phyloP scores from a whole-genome alignment of 768 basidiomycete species.

The Boletus subparvulus region DNA sequence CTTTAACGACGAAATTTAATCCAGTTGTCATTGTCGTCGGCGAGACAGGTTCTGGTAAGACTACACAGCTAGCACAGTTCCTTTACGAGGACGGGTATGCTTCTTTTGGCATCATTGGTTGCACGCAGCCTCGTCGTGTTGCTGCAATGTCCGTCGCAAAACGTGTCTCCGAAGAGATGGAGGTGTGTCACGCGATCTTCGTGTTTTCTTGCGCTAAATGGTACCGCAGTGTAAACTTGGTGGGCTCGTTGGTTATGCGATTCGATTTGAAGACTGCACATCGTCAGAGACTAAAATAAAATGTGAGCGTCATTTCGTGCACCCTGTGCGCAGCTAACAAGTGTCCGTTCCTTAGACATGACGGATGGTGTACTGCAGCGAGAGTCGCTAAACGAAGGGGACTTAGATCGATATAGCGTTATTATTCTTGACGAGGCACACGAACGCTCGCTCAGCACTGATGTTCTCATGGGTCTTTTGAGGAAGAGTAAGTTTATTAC shows the following conservation, averaged over 20 bases:
- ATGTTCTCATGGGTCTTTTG: conserved; percentile 95
- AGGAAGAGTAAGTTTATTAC: conserved; percentile 71
- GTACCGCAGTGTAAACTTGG: conserved; percentile 77
- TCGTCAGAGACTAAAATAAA: conserved; percentile 94
- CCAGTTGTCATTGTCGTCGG: conserved; percentile 92
- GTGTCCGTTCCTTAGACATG: conserved; percentile 65
- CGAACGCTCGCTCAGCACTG: conserved; percentile 95
- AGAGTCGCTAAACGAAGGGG: conserved; percentile 98
- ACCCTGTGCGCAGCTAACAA: not conserved
- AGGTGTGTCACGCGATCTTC: conserved; percentile 49
- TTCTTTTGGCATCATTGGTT: conserved; percentile 84
- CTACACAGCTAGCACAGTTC: conserved; percentile 94
- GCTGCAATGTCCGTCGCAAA: conserved; percentile 99
- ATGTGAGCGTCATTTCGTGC: conserved; percentile 53
- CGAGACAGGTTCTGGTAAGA: conserved; percentile 99
- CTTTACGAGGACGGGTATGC: conserved; percentile 98
- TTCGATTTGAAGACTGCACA: conserved; percentile 98
- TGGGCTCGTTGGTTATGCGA: conserved; percentile 90
- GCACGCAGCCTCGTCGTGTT: conserved; percentile 97
- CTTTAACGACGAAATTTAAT: not conserved
- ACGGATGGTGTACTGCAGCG: conserved; percentile 98
- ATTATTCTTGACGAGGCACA: conserved; percentile 99
- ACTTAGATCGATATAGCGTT: conserved; percentile 93
- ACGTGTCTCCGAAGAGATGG: conserved; percentile 99
- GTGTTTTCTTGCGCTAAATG: conserved; percentile 1